Percentiles rank a stretch among this genome's conserved stretches.
phyloP scores from a whole-genome alignment of 352 stramenopile species.

The Globisporangium paddicum region DNA sequence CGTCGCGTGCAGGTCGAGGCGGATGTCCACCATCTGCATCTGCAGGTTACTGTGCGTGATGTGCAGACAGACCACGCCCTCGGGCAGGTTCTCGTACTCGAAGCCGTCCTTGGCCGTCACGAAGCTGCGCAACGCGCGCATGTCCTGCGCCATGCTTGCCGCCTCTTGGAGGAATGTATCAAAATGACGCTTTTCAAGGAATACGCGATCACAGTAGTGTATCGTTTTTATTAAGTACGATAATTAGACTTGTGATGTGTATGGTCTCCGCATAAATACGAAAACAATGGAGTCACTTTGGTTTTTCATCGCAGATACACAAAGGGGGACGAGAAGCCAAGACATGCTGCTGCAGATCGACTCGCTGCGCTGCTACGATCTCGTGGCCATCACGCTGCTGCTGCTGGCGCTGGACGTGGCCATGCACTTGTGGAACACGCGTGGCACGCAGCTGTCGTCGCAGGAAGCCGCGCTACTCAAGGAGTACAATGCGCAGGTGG shows the following conservation, averaged over 20 bases:
- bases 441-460: slow-evolving; percentile 44
- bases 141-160: slow-evolving; percentile 58
- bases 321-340: slow-evolving; percentile 5
- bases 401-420: slow-evolving; percentile 46
- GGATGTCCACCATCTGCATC: slow-evolving; percentile 96
- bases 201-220: neutral
- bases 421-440: slow-evolving; percentile 51
- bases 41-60: slow-evolving; percentile 98
- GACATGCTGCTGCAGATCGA: slow-evolving; percentile 39
- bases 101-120: slow-evolving; percentile 81
- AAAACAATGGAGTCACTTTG: neutral
- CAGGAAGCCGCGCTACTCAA: slow-evolving; percentile 50
- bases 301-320: neutral
- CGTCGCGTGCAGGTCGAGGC: slow-evolving; percentile 92
- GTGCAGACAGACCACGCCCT: slow-evolving; percentile 91
- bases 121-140: slow-evolving; percentile 70
- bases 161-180: neutral
- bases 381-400: slow-evolving; percentile 57
- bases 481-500: slow-evolving; percentile 76
- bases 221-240: slow-evolving; percentile 23
- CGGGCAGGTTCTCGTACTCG: slow-evolving; percentile 82
- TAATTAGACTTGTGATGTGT: neutral
- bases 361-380: slow-evolving; percentile 60
- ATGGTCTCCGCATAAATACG: neutral
- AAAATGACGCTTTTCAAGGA: neutral